phyloP scores from a whole-genome alignment of 768 basidiomycete genomes.

The Agaricus bisporus region DNA sequence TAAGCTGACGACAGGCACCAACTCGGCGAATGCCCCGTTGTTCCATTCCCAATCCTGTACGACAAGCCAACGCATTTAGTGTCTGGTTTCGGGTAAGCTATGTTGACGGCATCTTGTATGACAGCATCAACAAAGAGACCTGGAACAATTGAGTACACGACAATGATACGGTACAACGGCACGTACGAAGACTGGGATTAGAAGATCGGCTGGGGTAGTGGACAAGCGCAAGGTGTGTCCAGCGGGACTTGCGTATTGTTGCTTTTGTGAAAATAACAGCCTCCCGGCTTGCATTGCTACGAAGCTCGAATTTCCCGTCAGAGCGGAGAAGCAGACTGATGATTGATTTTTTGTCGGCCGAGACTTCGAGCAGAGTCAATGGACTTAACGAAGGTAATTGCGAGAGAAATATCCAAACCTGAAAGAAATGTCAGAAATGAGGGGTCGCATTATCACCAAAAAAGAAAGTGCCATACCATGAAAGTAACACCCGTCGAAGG shows the following conservation, averaged over 20 bases:
- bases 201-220: slow-evolving; percentile 53
- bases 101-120: slow-evolving; percentile 55
- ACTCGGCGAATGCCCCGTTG: slow-evolving; percentile 34
- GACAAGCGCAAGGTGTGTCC: slow-evolving; percentile 69
- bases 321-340: slow-evolving; percentile 43
- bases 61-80: slow-evolving; percentile 25
- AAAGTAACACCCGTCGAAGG: slow-evolving; percentile 65
- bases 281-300: slow-evolving; percentile 24
- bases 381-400: slow-evolving; percentile 26
- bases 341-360: slow-evolving; percentile 21
- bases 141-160: slow-evolving; percentile 19
- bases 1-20: slow-evolving; percentile 71
- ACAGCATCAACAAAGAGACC: slow-evolving; percentile 74
- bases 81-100: slow-evolving; percentile 56
- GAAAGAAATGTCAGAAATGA: not conserved
- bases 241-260: slow-evolving; percentile 47
- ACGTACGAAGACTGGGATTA: slow-evolving; percentile 57
- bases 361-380: slow-evolving; percentile 33
- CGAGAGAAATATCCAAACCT: slow-evolving; percentile 49
- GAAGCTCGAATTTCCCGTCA: slow-evolving; percentile 53
- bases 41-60: slow-evolving; percentile 49
- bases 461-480: slow-evolving; percentile 40
- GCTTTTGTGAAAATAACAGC: slow-evolving; percentile 38
- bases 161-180: not conserved
- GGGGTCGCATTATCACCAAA: not conserved